Conservation (phyloP, 1,284 basidiomycete genomes). For the Rhizopogon parksii region DNA sequence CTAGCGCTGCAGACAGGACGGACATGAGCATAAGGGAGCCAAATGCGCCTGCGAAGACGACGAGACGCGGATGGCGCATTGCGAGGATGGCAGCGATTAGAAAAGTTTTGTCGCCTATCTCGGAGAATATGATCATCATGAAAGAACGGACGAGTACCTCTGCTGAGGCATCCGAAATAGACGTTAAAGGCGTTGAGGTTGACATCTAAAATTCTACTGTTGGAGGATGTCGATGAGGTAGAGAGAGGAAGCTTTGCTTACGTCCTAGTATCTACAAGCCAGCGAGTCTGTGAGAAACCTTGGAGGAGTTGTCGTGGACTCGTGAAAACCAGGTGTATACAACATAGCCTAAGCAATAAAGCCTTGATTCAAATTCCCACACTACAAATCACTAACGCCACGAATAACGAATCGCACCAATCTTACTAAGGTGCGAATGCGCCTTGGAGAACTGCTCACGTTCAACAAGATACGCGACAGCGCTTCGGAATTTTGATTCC, state of each 20-base stretch:
- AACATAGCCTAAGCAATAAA: too few relatives aligned
- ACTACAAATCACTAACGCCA: too few relatives aligned
- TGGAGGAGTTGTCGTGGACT: too few relatives aligned
- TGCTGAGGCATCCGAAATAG: conserved; percentile 20
- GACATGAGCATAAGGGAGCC: conserved; percentile 90
- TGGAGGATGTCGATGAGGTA: background rate
- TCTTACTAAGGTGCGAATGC: too few relatives aligned
- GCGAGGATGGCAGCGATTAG: conserved; percentile 96
- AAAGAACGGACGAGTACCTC: conserved; percentile 71
- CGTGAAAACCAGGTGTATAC: too few relatives aligned
- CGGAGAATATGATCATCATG: conserved; percentile 83
- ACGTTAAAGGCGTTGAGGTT: background rate
- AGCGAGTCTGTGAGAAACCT: too few relatives aligned
- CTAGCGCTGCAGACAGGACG: conserved; percentile 81
- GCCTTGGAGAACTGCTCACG: too few relatives aligned
- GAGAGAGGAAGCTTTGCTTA: background rate
- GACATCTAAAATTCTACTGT: background rate
- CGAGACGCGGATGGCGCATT: conserved; percentile 82
- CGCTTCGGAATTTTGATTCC: too few relatives aligned
- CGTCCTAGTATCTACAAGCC: too few relatives aligned
- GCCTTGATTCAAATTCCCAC: too few relatives aligned
- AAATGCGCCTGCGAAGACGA: conserved; percentile 90
- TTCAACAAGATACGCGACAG: too few relatives aligned
- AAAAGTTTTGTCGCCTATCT: conserved; percentile 98
- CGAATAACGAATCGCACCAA: too few relatives aligned